Base-by-base conservation (phyloP, 306 rosid species). In the Quercus rubra region DNA sequence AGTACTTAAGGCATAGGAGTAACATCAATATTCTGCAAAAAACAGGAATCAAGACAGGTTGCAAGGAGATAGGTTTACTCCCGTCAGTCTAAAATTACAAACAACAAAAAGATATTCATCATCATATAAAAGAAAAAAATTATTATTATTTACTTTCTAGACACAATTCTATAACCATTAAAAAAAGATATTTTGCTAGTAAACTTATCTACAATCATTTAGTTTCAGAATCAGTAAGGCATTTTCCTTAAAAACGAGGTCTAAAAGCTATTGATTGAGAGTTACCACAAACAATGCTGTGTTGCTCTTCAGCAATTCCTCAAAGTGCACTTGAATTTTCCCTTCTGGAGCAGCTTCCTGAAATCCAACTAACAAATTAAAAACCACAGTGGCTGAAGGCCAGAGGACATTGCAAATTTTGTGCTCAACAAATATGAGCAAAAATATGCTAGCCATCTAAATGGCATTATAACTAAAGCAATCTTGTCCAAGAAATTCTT, bases 261-360 rank as follows among this genome's bases (percentile, higher is more conserved):
- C 66, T 18, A 54, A 31, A 73, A 75, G 58, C 83, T 77, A 73
- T 73, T 18, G 55, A 19, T 62, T 38, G 84, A 66, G 23, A 78
- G 66, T 83, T 94, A 89, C 98, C 95, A 95, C 99, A 88, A 90
- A 95, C 78, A 95, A 78, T 76, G 95, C 87, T 30, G 98, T 95
- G 85, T 92, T 95, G 89, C 98, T 91, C 88, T 95, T 95, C 80
- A 92, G 88, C 79, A 95, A 87, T 62, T 95, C 96, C 92, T 92
- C 98, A 77, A 95, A 95, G 86, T 91, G 94, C 88, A 90, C 86
- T 85, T 90, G 97, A 90, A 92, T 91, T 83, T 95, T 95, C 41
- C 98, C 97, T 81, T 92, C 97, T 0, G 93, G 94, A 77, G 92
- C 93, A 63, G 96, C 99, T 88, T 95, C 99, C 99, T 92, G 89